phyloP scores from a whole-genome alignment of 2,329 filamentous ascomycete genomes.

The Onygenales sp. region DNA sequence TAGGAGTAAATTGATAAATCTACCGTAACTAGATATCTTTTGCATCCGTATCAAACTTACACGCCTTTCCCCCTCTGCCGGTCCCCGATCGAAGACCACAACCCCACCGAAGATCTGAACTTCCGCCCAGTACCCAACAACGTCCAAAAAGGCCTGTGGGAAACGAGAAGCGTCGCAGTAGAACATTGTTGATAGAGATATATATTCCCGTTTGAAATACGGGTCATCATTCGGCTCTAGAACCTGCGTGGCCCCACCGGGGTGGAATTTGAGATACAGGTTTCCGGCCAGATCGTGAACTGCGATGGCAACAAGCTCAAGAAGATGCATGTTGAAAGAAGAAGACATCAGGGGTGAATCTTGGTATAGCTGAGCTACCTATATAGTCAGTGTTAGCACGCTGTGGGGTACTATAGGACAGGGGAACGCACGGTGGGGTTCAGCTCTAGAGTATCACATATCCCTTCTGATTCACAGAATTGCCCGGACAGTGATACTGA shows the following conservation, averaged over 20 bases:
- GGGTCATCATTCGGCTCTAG: background rate
- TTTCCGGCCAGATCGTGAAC: background rate
- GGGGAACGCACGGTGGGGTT: background rate
- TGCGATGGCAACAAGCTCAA: background rate
- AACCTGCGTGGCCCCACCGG: background rate
- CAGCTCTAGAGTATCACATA: background rate
- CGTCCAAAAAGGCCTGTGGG: background rate
- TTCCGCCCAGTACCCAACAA: background rate
- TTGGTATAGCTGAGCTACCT: background rate
- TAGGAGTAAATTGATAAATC: no score
- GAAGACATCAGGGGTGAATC: background rate
- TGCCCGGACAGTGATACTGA: background rate
- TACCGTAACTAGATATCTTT: no score
- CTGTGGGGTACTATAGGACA: background rate
- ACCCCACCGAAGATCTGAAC: constrained; percentile 1
- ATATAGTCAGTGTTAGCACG: background rate
- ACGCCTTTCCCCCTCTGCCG: background rate
- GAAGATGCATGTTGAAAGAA: constrained; percentile 2
- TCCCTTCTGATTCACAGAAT: background rate
- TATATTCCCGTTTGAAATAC: background rate
- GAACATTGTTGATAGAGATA: background rate
- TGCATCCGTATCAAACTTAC: background rate
- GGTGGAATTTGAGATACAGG: background rate
- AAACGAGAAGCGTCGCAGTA: background rate
- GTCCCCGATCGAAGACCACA: constrained; percentile 1